Evolutionary conservation across 768 basidiomycete genomes (phyloP).

Genomic region (Gloeopeniophorella convolvens): DNA sequence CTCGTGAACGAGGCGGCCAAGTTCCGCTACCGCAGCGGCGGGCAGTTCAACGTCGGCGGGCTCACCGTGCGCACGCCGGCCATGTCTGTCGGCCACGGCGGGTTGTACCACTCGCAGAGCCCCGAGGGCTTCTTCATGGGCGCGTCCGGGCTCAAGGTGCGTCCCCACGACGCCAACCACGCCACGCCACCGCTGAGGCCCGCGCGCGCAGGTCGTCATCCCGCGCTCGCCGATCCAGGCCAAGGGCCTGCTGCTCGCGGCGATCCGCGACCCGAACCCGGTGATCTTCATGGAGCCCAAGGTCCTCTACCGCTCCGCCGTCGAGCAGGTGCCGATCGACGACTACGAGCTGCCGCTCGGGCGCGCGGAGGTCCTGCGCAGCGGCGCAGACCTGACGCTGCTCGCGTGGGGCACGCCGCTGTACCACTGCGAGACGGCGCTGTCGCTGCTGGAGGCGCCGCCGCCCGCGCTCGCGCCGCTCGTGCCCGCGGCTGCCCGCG

Average conservation of each 20-base stretch:
- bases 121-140: constrained; percentile 95
- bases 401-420: constrained; percentile 92
- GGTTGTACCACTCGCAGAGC: constrained; percentile 90
- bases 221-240: constrained; percentile 93
- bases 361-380: constrained; percentile 65
- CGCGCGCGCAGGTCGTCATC: constrained; percentile 55
- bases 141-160: constrained; percentile 80
- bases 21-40: constrained; percentile 83
- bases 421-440: constrained; percentile 81
- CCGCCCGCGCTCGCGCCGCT: constrained; percentile 54
- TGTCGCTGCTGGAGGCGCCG: constrained; percentile 66
- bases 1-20: constrained; percentile 96
- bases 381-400: constrained; percentile 82
- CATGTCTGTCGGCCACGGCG: constrained; percentile 90
- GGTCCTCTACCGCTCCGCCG: constrained; percentile 86
- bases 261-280: constrained; percentile 90
- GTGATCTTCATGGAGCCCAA: constrained; percentile 96
- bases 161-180: background rate
- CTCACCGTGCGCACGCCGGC: constrained; percentile 81
- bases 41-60: constrained; percentile 73
- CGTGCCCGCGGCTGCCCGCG: constrained; percentile 58
- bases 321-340: constrained; percentile 89
- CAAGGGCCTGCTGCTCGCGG: constrained; percentile 82
- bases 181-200: background rate
- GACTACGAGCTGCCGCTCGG: constrained; percentile 83